Percentiles rank a stretch among this genome's conserved stretches.
Conservation (phyloP, 2,329 filamentous ascomycete genomes). For the Xylariaceae sp. region DNA sequence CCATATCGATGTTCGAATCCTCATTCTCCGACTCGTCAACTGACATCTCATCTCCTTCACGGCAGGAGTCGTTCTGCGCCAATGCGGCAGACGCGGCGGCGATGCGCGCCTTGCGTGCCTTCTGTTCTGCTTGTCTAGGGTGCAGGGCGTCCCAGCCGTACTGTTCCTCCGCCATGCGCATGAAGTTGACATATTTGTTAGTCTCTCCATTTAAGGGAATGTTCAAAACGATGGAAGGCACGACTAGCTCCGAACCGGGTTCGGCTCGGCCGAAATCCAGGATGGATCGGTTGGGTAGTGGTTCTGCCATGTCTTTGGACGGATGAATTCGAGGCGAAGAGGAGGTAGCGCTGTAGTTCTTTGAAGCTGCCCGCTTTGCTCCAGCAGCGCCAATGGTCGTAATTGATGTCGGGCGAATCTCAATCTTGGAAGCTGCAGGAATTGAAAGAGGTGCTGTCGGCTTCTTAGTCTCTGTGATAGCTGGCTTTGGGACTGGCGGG, state of each 20-base stretch:
- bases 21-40: slow-evolving; percentile 69
- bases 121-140: slow-evolving; percentile 81
- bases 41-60: slow-evolving; percentile 77
- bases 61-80: slow-evolving; percentile 65
- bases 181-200: slow-evolving; percentile 94
- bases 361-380: slow-evolving; percentile 30
- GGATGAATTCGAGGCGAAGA: slow-evolving; percentile 48
- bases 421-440: slow-evolving; percentile 28
- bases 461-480: slow-evolving; percentile 37
- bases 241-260: slow-evolving; percentile 53
- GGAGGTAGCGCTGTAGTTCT: slow-evolving; percentile 36
- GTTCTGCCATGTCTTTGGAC: slow-evolving; percentile 41
- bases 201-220: slow-evolving; percentile 75
- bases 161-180: slow-evolving; percentile 83
- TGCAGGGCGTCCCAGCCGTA: slow-evolving; percentile 95
- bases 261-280: slow-evolving; percentile 57
- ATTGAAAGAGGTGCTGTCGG: slow-evolving; percentile 31
- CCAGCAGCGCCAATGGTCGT: slow-evolving; percentile 32
- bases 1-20: slow-evolving; percentile 86
- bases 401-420: slow-evolving; percentile 33
- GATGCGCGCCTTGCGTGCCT: slow-evolving; percentile 80
- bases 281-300: slow-evolving; percentile 48
- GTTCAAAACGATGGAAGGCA: slow-evolving; percentile 76
- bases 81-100: slow-evolving; percentile 82
- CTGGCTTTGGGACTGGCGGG: slow-evolving; percentile 30